A percentile compares a stretch with the other conserved stretches of the same genome.
These are phyloP conservation scores for Aschersonia sp. DNA, from an alignment of 2,329 filamentous ascomycete species.

Conservation along the genomic window DNA sequence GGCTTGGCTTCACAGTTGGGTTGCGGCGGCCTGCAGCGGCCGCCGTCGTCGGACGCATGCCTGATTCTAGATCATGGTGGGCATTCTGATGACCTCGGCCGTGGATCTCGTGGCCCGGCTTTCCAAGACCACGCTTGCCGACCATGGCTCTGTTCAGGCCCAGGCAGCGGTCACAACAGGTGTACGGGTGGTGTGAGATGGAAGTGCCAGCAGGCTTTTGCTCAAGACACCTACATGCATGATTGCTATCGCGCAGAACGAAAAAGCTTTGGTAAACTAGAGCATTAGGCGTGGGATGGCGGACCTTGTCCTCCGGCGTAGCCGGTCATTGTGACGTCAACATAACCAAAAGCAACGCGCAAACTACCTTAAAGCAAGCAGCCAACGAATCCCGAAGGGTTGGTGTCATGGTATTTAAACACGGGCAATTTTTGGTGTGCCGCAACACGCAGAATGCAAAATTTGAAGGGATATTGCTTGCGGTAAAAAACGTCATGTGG, in stretches of 20 bases:
- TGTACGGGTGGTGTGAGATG: background rate
- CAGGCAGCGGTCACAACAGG: background rate
- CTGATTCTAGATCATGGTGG: background rate
- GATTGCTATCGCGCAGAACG: too few species aligned
- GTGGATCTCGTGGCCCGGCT: background rate
- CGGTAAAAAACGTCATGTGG: too few species aligned
- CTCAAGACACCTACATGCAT: too few species aligned
- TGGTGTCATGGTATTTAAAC: too few species aligned
- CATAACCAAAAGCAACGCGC: background rate
- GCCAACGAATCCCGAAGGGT: too few species aligned
- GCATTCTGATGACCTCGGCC: background rate
- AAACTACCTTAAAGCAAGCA: too few species aligned
- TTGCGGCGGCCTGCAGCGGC: too few species aligned
- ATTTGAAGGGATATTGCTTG: too few species aligned
- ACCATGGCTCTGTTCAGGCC: background rate
- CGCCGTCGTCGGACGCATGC: background rate
- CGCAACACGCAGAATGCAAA: too few species aligned
- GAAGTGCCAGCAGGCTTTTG: too few species aligned
- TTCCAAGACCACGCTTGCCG: background rate
- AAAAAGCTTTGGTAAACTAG: too few species aligned
- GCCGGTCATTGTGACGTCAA: background rate
- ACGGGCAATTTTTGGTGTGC: too few species aligned
- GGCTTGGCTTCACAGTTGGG: background rate
- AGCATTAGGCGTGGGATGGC: background rate
- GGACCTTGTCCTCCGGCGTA: background rate